Evolutionary conservation across 306 rosid genomes (phyloP).

Genomic region (Geum urbanum): DNA sequence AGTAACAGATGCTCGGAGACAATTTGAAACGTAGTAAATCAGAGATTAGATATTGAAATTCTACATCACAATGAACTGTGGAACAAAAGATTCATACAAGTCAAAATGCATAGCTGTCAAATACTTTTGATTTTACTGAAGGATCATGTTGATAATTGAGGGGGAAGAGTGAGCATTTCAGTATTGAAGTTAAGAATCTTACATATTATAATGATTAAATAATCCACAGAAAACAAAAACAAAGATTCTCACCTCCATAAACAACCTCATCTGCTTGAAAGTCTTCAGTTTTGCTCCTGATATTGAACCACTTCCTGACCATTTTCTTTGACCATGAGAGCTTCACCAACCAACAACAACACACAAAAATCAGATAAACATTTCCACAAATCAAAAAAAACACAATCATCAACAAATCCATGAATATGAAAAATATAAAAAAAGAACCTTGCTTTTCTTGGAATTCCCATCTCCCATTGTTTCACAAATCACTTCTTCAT

Average conservation of each 20-base stretch:
- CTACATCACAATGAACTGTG: too few relatives aligned
- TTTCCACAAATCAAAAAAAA: constrained; percentile 22
- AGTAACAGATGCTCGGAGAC: neutral
- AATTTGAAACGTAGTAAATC: too few relatives aligned
- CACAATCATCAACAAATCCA: constrained; percentile 22
- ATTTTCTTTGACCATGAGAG: constrained; percentile 99
- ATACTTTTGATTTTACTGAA: neutral
- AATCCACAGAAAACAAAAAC: constrained; percentile 19
- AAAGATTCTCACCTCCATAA: constrained; percentile 57
- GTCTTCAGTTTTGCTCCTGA: constrained; percentile 81
- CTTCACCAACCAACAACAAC: constrained; percentile 52
- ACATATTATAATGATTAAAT: constrained; percentile 15
- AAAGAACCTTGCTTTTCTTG: constrained; percentile 85
- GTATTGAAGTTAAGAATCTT: constrained; percentile 13
- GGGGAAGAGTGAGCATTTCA: neutral
- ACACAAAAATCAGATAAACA: constrained; percentile 38
- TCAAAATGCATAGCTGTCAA: too few relatives aligned
- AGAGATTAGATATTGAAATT: too few relatives aligned
- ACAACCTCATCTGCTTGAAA: constrained; percentile 63
- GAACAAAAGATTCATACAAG: too few relatives aligned
- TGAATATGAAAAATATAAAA: constrained; percentile 6
- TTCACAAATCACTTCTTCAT: constrained; percentile 52
- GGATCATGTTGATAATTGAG: constrained; percentile 13
- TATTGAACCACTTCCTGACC: constrained; percentile 95
- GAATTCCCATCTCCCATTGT: constrained; percentile 89